Percentiles rank a stretch among this genome's conserved stretches.
Evolutionary conservation across 202 grass and related monocot species (phyloP).

Genomic region (Setaria viridis): DNA sequence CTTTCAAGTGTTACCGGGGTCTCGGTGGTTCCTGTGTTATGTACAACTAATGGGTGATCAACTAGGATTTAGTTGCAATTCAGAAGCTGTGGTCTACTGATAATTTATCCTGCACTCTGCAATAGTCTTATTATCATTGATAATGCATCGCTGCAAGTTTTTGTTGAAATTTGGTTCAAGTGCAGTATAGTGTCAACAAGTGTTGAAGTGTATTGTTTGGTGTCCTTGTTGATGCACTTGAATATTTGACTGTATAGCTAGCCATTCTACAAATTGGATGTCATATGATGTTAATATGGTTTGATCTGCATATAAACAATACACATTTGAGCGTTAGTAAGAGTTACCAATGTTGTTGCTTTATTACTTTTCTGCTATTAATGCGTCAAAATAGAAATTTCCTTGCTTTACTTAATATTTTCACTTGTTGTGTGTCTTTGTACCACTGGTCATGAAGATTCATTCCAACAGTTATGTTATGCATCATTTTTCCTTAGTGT

Average conservation of each 20-base stretch:
- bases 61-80: background rate
- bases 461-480: background rate
- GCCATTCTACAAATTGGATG: background rate
- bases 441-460: too few relatives aligned
- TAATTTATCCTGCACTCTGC: background rate
- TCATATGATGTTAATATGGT: too few relatives aligned
- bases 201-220: background rate
- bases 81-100: background rate
- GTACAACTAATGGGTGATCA: background rate
- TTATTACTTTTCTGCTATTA: background rate
- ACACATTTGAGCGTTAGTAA: too few relatives aligned
- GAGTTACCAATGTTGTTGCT: background rate
- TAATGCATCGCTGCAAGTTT: too few relatives aligned
- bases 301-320: too few relatives aligned
- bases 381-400: background rate
- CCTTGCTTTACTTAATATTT: background rate
- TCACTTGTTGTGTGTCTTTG: too few relatives aligned
- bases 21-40: too few relatives aligned
- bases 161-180: too few relatives aligned
- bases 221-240: background rate
- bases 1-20: too few relatives aligned
- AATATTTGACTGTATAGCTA: background rate
- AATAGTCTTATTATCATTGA: background rate
- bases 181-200: too few relatives aligned
- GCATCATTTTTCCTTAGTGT: background rate